Base-by-base conservation (phyloP, 805 yeast species). In the Blastobotrys americana region DNA sequence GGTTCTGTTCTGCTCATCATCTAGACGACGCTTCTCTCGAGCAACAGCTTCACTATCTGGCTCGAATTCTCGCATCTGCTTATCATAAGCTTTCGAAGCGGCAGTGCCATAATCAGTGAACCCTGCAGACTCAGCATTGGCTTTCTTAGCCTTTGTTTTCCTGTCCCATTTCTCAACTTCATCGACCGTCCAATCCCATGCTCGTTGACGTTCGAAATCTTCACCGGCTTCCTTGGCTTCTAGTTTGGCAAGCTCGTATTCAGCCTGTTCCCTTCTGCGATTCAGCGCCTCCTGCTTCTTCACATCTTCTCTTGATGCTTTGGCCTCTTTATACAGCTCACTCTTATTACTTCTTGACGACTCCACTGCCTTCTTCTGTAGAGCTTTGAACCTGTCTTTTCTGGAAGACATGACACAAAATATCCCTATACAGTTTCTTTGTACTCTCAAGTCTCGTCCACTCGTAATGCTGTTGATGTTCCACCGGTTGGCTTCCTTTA, bases 151-250 rank as follows among this genome's bases (percentile, higher is more conserved):
- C 36, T 55, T 61, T 44, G 62, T 56, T 43, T 68, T 70, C 22
- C 55, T 63, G 19, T 78, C 74, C 88, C 88, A 82, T 43, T 67
- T 65, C 50, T 79, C 83, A 45, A 77, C 71, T 43, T 84, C 84
- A 43, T 77, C 83, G 3, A 81, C 71, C 0, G 84, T 72, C 63
- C 77, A 76, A 44, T 75, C 75, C 73, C 75, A 67, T 41, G 70
- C 74, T 43, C 70, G 65, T 44, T 63, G 56, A 20, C 77, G 61
- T 34, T 70, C 74, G 41, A 55, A 62, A 42, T 68, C 69, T 34
- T 65, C 69, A 0, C 73, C 74, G 9, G 54, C 55, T 9, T 65
- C 68, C 27, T 56, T 49, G 2, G 63, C 51, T 22, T 67, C 70
- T n/a, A 58, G 41, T 43, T 61, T 61, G 2, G 68, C 69, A 2